A percentile compares a stretch with the other conserved stretches of the same genome.
Evolutionary conservation across 352 stramenopile genomes (phyloP).

Genomic region (Phytophthora kernoviae): DNA sequence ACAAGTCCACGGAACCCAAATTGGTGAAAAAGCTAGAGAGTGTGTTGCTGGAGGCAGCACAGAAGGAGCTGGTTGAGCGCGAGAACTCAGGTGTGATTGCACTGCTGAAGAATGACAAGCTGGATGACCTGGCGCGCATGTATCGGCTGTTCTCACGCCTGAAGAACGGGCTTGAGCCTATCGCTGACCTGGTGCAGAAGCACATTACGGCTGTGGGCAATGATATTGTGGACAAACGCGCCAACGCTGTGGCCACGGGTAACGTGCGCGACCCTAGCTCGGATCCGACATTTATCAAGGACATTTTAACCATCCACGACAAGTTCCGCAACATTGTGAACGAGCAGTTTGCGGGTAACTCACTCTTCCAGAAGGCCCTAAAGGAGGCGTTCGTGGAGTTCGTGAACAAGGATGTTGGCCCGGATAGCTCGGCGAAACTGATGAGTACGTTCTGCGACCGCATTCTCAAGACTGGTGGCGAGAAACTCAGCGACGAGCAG

Average conservation of each 20-base stretch:
- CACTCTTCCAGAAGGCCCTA: constrained; percentile 98
- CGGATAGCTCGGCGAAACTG: constrained; percentile 98
- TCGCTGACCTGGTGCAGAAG: constrained; percentile 95
- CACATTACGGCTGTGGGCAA: constrained; percentile 94
- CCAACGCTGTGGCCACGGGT: constrained; percentile 90
- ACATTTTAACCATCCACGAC: constrained; percentile 97
- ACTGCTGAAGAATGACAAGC: constrained; percentile 97
- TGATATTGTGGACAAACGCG: constrained; percentile 87
- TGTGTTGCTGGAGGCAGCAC: constrained; percentile 94
- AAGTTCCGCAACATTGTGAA: constrained; percentile 98
- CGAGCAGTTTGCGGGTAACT: constrained; percentile 96
- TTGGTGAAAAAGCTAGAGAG: constrained; percentile 94
- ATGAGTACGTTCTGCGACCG: constrained; percentile 99
- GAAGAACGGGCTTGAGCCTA: constrained; percentile 96
- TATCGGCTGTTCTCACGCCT: constrained; percentile 97
- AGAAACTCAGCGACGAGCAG: constrained; percentile 97
- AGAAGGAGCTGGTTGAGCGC: constrained; percentile 97
- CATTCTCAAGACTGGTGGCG: constrained; percentile 98
- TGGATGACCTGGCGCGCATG: constrained; percentile 97
- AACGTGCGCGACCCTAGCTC: constrained; percentile 91
- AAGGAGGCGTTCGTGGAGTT: constrained; percentile 99
- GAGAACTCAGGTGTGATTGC: constrained; percentile 97
- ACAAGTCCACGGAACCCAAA: constrained; percentile 96
- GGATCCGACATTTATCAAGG: constrained; percentile 98
- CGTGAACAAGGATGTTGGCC: constrained; percentile 98